phyloP scores from a whole-genome alignment of 768 basidiomycete genomes.

The Suillus decipiens region DNA sequence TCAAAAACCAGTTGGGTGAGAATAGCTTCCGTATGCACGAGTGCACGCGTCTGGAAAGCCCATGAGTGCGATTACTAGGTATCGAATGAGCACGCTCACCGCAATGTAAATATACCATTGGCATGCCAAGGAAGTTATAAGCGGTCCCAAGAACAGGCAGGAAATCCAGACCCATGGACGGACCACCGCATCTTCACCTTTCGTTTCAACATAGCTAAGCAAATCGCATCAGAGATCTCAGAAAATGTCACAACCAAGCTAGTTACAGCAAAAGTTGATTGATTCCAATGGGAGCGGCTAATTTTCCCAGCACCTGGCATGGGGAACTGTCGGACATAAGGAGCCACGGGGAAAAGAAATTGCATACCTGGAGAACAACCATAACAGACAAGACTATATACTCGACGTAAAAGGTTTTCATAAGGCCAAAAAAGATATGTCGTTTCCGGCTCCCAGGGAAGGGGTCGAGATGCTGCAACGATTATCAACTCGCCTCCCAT shows the following conservation, averaged over 20 bases:
- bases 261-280: slow-evolving; percentile 33
- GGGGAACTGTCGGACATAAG: not conserved
- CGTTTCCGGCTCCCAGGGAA: slow-evolving; percentile 19
- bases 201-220: slow-evolving; percentile 58
- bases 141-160: slow-evolving; percentile 50
- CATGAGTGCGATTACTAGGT: not conserved
- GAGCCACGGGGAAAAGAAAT: not conserved
- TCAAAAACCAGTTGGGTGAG: slow-evolving; percentile 56
- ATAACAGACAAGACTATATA: slow-evolving; percentile 10
- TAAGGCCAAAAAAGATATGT: slow-evolving; percentile 20
- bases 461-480: slow-evolving; percentile 27
- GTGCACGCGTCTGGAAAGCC: slow-evolving; percentile 37
- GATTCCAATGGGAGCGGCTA: slow-evolving; percentile 33
- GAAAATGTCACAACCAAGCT: not conserved
- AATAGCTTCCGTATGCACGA: slow-evolving; percentile 52
- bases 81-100: slow-evolving; percentile 20
- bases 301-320: slow-evolving; percentile 20
- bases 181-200: slow-evolving; percentile 47
- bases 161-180: slow-evolving; percentile 74
- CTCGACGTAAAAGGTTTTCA: slow-evolving; percentile 16
- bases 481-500: not conserved
- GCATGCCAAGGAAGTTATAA: slow-evolving; percentile 41
- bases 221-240: not conserved
- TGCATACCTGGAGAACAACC: slow-evolving; percentile 14
- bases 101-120: slow-evolving; percentile 54